Conservation (phyloP, 768 basidiomycete species). For the Lanmaoa pseudosensibilis region DNA sequence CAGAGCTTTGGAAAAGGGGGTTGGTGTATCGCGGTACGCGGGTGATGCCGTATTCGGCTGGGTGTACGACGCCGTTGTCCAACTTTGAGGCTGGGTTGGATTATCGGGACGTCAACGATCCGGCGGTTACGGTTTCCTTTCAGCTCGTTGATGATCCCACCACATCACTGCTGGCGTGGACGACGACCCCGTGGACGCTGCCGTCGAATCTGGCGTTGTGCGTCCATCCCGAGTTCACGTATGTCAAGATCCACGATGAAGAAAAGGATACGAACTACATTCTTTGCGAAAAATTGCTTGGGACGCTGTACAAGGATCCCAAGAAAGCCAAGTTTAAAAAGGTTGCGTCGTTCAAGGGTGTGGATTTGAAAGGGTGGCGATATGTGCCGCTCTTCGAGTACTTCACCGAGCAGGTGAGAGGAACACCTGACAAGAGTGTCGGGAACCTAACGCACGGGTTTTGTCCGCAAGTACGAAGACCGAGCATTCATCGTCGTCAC, state of each 20-base stretch:
- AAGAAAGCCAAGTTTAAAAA: constrained; percentile 98
- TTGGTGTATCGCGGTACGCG: constrained; percentile 90
- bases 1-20: constrained; percentile 87
- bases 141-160: constrained; percentile 89
- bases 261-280: constrained; percentile 88
- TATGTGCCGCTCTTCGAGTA: constrained; percentile 96
- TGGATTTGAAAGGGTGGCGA: constrained; percentile 94
- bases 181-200: constrained; percentile 98
- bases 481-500: constrained; percentile 85
- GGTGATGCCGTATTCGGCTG: constrained; percentile 99
- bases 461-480: constrained; percentile 70
- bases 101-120: constrained; percentile 92
- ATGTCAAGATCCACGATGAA: constrained; percentile 94
- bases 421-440: neutral
- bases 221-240: constrained; percentile 93
- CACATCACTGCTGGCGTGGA: constrained; percentile 94
- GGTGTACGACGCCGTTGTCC: constrained; percentile 91
- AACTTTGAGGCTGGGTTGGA: constrained; percentile 96
- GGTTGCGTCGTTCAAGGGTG: constrained; percentile 81
- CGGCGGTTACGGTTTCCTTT: constrained; percentile 92
- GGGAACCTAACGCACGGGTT: neutral
- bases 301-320: constrained; percentile 91
- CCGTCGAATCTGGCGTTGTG: constrained; percentile 95
- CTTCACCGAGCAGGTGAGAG: constrained; percentile 85
- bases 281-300: constrained; percentile 82